Evolutionary conservation across 495 filamentous ascomycete genomes (phyloP).

Genomic region (Pyrenula massariospora): DNA sequence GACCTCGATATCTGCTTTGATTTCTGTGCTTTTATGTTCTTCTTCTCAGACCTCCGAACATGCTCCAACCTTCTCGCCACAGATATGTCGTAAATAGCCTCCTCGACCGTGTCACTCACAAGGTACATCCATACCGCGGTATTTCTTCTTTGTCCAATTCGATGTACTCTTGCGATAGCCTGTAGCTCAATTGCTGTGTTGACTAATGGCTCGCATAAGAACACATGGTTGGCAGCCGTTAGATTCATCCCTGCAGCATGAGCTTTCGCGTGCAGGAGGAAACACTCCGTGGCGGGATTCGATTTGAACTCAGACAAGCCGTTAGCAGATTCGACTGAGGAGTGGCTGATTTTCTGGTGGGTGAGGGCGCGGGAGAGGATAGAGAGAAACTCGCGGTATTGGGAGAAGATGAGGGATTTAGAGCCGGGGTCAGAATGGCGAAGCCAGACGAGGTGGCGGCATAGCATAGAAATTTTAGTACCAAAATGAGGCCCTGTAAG

Average conservation of each 20-base stretch:
- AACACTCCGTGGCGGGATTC: slow-evolving; percentile 63
- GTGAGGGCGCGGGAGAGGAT: slow-evolving; percentile 57
- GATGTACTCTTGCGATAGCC: slow-evolving; percentile 85
- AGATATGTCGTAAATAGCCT: slow-evolving; percentile 77
- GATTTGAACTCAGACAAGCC: slow-evolving; percentile 65
- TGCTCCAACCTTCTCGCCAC: slow-evolving; percentile 67
- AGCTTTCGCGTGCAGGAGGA: slow-evolving; percentile 77
- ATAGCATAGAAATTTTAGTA: slow-evolving; percentile 78
- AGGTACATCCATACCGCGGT: slow-evolving; percentile 97
- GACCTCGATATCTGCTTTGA: slow-evolving; percentile 9
- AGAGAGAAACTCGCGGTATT: slow-evolving; percentile 71
- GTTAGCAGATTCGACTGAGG: slow-evolving; percentile 47
- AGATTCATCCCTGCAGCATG: slow-evolving; percentile 83
- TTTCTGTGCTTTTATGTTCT: slow-evolving; percentile 9
- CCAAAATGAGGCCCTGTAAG: slow-evolving; percentile 59
- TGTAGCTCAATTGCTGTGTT: slow-evolving; percentile 91
- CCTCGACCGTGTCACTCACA: slow-evolving; percentile 75
- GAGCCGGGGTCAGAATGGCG: slow-evolving; percentile 72
- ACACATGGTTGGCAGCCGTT: slow-evolving; percentile 86
- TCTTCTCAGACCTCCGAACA: slow-evolving; percentile 39
- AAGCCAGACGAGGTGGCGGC: slow-evolving; percentile 75
- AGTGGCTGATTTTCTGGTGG: slow-evolving; percentile 56
- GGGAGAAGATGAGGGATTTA: slow-evolving; percentile 86
- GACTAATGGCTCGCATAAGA: slow-evolving; percentile 85
- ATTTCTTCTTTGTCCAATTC: slow-evolving; percentile 77